Base-by-base conservation (phyloP, 2,329 filamentous ascomycete genomes). In the Neonectria magnoliae region DNA sequence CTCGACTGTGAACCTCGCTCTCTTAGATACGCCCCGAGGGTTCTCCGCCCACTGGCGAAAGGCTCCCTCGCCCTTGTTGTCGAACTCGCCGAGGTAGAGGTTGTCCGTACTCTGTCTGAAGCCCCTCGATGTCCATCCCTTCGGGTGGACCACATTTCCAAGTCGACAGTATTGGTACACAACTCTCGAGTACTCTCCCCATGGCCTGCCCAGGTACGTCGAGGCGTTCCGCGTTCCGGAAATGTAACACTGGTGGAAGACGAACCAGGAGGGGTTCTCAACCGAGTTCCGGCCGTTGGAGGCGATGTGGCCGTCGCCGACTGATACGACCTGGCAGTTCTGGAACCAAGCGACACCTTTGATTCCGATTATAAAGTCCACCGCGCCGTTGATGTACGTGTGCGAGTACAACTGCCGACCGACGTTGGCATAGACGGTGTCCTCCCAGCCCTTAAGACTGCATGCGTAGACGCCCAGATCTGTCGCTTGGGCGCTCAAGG, bases 381-480 rank as follows among this genome's bases (percentile, higher is more conserved):
- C 54, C 9, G 54, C 54, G 6, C 54, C 54, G 42, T 25, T 57
- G 18, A 57, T 57, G 13, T 38, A 57, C 1, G 54, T 57, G 42
- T 48, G 25, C 1, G 54, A 42, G 14, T 57, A 57, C 2, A 57
- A 27, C 20, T 57, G 54, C 1, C 54, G 54, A 2, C 54, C 54
- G 16, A 48, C 42, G n/a, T 57, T 57, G 54, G 54, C 54, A 10
- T 57, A 57, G 16, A 57, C 25, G n/a, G 54, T 57, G 18, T 57
- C 54, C 44, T 57, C 42, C 54, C 54, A 57, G 2, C 42, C 42
- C 31, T 57, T 42, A 4, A 57, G 36, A 2, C 54, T 47, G 42
- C 54, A 57, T 22, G 29, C 42, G 8, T 57, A 57, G 54, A 57
- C 47, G 1, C 54, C 54, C 18, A 36, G 42, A 6, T 57, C 54